phyloP scores from a whole-genome alignment of 2,329 filamentous ascomycete genomes.

The Fusarium sp. region DNA sequence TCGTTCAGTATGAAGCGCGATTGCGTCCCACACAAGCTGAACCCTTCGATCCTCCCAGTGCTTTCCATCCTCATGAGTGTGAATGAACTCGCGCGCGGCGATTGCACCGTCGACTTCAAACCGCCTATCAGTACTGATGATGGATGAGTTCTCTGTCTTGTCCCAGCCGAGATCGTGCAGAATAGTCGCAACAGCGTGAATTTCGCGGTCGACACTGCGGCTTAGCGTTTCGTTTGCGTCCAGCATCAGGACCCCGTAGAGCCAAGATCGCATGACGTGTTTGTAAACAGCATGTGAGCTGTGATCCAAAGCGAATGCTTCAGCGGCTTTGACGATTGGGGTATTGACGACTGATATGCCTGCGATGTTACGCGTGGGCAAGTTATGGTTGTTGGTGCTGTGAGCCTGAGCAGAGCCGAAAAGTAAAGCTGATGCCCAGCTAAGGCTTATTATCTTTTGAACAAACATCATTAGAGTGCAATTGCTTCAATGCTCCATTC shows the following conservation, averaged over 20 bases:
- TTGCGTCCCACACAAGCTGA: background rate
- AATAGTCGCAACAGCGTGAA: slow-evolving; percentile 6
- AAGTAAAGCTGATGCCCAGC: too few species aligned
- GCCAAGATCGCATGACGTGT: slow-evolving; percentile 26
- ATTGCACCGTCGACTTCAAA: background rate
- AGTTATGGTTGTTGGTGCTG: too few species aligned
- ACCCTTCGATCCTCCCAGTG: background rate
- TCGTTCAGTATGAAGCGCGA: background rate
- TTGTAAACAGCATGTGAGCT: slow-evolving; percentile 23
- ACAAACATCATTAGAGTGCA: too few species aligned
- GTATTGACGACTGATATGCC: slow-evolving; percentile 14
- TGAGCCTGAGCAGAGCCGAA: too few species aligned
- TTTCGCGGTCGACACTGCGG: background rate
- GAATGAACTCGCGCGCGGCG: background rate
- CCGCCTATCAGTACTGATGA: background rate
- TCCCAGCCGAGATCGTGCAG: slow-evolving; percentile 20
- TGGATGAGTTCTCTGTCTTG: background rate
- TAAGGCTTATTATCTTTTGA: too few species aligned
- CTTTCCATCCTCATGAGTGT: background rate
- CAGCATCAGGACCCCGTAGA: slow-evolving; percentile 16
- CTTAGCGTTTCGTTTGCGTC: slow-evolving; percentile 8
- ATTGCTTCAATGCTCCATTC: too few species aligned
- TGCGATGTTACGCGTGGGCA: background rate
- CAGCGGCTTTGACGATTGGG: slow-evolving; percentile 6
- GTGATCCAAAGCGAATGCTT: slow-evolving; percentile 1